Conservation (phyloP, 805 yeast genomes). For the Kluyveromyces wickerhamii region DNA sequence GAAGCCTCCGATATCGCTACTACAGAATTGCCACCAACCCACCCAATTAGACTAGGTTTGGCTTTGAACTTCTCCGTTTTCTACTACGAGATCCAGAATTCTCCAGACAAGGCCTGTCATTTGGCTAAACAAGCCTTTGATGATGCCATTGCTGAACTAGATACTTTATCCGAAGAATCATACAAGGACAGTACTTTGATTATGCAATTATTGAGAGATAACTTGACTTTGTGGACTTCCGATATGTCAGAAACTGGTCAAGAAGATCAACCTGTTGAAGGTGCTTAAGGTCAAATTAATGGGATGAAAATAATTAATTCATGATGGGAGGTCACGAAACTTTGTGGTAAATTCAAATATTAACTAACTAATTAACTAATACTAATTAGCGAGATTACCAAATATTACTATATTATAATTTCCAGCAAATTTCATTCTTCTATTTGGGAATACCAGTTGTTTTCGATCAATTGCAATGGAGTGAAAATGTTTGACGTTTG, state of each 20-base stretch:
- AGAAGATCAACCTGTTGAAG: constrained; percentile 39
- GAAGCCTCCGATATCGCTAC: constrained; percentile 95
- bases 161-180: constrained; percentile 94
- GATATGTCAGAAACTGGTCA: constrained; percentile 81
- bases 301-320: neutral
- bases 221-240: constrained; percentile 95
- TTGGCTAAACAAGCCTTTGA: constrained; percentile 98
- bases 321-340: constrained; percentile 1
- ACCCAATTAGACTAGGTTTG: constrained; percentile 95
- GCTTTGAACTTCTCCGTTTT: constrained; percentile 97
- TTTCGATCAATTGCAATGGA: no score
- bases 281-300: constrained; percentile 14
- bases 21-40: constrained; percentile 95
- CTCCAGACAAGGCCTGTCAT: constrained; percentile 98
- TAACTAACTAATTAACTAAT: constrained; percentile 1
- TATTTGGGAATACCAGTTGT: no score
- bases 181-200: constrained; percentile 97
- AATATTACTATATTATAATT: neutral
- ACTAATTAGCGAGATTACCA: neutral
- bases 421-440: neutral
- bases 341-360: constrained; percentile 1
- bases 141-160: constrained; percentile 98
- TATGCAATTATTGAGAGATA: constrained; percentile 98
- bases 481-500: no score
- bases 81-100: constrained; percentile 95